phyloP scores from a whole-genome alignment of 306 rosid genomes.

The Calophaca sinica region DNA sequence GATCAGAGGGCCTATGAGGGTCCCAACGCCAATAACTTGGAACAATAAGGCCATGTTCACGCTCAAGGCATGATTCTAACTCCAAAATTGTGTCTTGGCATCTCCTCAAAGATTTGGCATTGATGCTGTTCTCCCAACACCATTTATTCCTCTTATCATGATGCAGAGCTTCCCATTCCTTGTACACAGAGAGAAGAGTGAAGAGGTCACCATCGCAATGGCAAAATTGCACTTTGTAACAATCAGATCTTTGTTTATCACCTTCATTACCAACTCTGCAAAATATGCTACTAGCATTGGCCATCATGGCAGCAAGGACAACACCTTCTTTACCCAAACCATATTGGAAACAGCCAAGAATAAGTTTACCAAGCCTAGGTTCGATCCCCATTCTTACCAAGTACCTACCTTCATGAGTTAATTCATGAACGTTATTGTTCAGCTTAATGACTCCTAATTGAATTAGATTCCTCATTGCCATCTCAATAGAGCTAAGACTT shows the following conservation, averaged over 20 bases:
- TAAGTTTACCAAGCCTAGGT: constrained; percentile 94
- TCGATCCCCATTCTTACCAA: constrained; percentile 89
- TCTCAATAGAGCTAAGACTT: constrained; percentile 76
- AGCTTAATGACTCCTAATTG: constrained; percentile 72
- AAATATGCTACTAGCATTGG: constrained; percentile 88
- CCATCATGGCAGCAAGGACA: constrained; percentile 89
- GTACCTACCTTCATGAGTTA: constrained; percentile 71
- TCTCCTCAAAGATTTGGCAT: constrained; percentile 93
- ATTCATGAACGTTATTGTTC: constrained; percentile 53
- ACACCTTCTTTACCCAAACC: constrained; percentile 79
- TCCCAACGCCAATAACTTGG: constrained; percentile 84
- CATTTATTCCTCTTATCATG: constrained; percentile 64
- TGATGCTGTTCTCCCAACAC: constrained; percentile 97
- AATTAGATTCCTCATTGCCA: constrained; percentile 81
- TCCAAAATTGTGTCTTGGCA: constrained; percentile 82
- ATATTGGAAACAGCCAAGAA: constrained; percentile 66
- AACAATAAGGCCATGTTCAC: constrained; percentile 61
- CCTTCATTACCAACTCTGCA: constrained; percentile 85
- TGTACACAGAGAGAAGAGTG: constrained; percentile 89
- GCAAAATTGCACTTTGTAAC: constrained; percentile 89
- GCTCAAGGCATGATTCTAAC: constrained; percentile 74
- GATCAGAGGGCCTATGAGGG: constrained; percentile 55
- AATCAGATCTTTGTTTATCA: constrained; percentile 81
- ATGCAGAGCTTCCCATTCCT: constrained; percentile 76
- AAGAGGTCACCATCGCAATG: constrained; percentile 92